Evolutionary conservation across 176 grass and related monocot genomes (phyloP).

Genomic region (Phyllostachys edulis): DNA sequence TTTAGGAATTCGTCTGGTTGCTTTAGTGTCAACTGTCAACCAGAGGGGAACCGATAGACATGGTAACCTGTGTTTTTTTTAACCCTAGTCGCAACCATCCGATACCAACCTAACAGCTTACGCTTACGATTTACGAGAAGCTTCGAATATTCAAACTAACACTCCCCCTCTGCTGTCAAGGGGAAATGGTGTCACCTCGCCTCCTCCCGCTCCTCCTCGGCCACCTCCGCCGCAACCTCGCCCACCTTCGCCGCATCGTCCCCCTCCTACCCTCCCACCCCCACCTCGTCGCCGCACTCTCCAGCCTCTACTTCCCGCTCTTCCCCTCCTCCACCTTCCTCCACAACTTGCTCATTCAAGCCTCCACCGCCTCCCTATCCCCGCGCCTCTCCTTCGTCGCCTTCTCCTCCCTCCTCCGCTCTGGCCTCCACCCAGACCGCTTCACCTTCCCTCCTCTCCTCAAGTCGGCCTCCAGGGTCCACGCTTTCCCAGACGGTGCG

Average conservation of each 20-base stretch:
- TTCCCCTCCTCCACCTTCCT: slow-evolving; percentile 65
- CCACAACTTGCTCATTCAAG: slow-evolving; percentile 66
- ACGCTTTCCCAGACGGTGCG: slow-evolving; percentile 35
- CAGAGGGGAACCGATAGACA: too few species aligned
- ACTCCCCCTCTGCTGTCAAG: background rate
- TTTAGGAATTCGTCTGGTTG: background rate
- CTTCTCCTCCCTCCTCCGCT: slow-evolving; percentile 47
- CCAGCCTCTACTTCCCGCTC: slow-evolving; percentile 53
- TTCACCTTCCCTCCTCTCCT: slow-evolving; percentile 45
- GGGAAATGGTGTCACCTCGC: slow-evolving; percentile 28
- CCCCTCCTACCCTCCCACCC: slow-evolving; percentile 53
- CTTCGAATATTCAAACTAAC: slow-evolving; percentile 18
- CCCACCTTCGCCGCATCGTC: slow-evolving; percentile 38
- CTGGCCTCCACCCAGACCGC: slow-evolving; percentile 4
- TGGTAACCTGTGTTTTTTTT: too few species aligned
- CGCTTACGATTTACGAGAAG: too few species aligned
- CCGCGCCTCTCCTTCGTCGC: slow-evolving; percentile 34
- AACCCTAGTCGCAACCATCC: background rate
- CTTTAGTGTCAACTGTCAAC: too few species aligned
- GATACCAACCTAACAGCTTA: background rate
- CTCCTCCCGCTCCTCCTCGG: slow-evolving; percentile 51
- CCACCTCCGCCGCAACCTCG: slow-evolving; percentile 41
- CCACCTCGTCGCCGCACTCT: slow-evolving; percentile 42
- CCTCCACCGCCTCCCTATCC: slow-evolving; percentile 35
- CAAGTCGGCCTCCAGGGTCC: slow-evolving; percentile 43